phyloP scores from a whole-genome alignment of 192 early-diverging fungal species.

The Coemansia sp. region DNA sequence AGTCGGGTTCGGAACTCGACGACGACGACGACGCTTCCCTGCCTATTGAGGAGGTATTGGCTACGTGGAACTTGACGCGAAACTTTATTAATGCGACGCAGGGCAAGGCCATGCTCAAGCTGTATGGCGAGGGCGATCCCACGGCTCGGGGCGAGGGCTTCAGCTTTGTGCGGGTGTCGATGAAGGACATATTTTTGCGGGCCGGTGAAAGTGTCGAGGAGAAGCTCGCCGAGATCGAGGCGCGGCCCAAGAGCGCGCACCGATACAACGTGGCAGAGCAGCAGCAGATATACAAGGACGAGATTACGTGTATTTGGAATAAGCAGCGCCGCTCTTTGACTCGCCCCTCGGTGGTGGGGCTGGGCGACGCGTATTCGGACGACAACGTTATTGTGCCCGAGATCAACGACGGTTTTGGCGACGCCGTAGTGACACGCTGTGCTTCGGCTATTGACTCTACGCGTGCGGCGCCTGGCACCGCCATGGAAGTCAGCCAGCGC shows the following conservation, averaged over 20 bases:
- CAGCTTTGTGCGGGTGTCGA: conserved; percentile 95
- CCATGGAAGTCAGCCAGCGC: conserved; percentile 45
- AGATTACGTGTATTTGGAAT: conserved; percentile 95
- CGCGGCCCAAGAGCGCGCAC: conserved; percentile 80
- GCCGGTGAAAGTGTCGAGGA: conserved; percentile 84
- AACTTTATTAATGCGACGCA: conserved; percentile 95
- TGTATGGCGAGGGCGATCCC: conserved; percentile 97
- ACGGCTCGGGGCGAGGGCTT: conserved; percentile 95
- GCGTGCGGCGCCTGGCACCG: conserved; percentile 28
- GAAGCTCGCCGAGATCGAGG: conserved; percentile 81
- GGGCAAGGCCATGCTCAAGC: conserved; percentile 94
- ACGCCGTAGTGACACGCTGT: conserved; percentile 20
- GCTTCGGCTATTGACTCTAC: conserved; percentile 20
- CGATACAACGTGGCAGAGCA: conserved; percentile 91
- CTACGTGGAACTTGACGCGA: conserved; percentile 93
- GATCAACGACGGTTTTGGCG: conserved; percentile 54
- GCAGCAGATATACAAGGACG: conserved; percentile 92
- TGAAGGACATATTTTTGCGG: conserved; percentile 97
- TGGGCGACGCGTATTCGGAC: conserved; percentile 31
- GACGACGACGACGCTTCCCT: conserved; percentile 72
- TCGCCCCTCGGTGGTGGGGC: conserved; percentile 20
- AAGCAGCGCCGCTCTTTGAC: conserved; percentile 76
- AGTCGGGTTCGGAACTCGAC: conserved; percentile 66
- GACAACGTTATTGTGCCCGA: conserved; percentile 50
- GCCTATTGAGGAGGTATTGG: conserved; percentile 92